A percentile compares a stretch with the other conserved stretches of the same genome.
Evolutionary conservation across 768 basidiomycete genomes (phyloP).

Genomic region (Suillus luteus): DNA sequence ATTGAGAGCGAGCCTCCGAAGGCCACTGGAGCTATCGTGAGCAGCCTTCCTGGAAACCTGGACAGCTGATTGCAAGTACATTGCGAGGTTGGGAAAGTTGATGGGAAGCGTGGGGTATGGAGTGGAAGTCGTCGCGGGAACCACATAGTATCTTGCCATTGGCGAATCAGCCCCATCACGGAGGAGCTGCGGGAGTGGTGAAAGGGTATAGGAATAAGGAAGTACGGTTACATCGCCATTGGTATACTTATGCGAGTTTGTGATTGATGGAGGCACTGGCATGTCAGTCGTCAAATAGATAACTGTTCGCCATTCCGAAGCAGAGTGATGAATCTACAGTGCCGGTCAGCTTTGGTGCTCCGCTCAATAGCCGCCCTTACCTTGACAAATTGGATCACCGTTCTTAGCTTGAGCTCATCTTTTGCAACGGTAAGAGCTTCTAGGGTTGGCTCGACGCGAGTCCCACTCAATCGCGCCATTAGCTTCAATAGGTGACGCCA

Average conservation of each 20-base stretch:
- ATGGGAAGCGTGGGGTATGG: slow-evolving; percentile 76
- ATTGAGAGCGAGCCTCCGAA: slow-evolving; percentile 70
- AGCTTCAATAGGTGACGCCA: slow-evolving; percentile 77
- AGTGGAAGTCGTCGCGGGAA: slow-evolving; percentile 58
- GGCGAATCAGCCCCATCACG: slow-evolving; percentile 63
- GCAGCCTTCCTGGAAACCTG: slow-evolving; percentile 65
- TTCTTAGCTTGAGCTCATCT: slow-evolving; percentile 60
- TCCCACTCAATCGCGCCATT: slow-evolving; percentile 71
- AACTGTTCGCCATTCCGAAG: slow-evolving; percentile 70
- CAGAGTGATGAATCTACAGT: slow-evolving; percentile 56
- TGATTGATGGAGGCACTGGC: slow-evolving; percentile 51
- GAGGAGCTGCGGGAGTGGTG: slow-evolving; percentile 59
- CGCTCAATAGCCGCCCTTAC: slow-evolving; percentile 38
- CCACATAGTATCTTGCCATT: slow-evolving; percentile 69
- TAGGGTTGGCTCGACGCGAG: slow-evolving; percentile 69
- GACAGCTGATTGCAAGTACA: slow-evolving; percentile 72
- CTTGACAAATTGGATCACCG: slow-evolving; percentile 79
- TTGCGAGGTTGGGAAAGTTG: slow-evolving; percentile 71
- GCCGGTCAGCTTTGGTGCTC: slow-evolving; percentile 9
- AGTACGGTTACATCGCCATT: slow-evolving; percentile 64
- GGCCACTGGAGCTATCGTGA: slow-evolving; percentile 59
- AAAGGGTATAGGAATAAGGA: slow-evolving; percentile 72
- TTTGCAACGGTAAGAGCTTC: slow-evolving; percentile 64
- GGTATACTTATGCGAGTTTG: slow-evolving; percentile 48
- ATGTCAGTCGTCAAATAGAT: slow-evolving; percentile 79